Conservation (phyloP, 2,329 filamentous ascomycete species). For the Talaromyces atroroseus region DNA sequence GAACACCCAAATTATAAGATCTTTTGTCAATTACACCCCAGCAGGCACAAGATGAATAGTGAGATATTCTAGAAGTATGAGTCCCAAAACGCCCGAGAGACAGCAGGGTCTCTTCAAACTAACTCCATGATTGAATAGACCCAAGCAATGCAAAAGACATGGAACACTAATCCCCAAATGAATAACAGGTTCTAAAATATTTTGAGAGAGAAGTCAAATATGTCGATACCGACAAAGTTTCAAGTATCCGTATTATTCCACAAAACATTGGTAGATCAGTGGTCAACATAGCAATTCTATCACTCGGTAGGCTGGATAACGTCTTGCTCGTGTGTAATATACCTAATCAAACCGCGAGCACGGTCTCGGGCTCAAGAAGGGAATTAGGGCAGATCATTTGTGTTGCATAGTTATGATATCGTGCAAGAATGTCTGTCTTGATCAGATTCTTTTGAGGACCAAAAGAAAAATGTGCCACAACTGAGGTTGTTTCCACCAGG, state of each 20-base stretch:
- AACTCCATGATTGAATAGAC: neutral
- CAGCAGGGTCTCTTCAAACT: neutral
- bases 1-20: no score
- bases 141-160: neutral
- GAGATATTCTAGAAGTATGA: neutral
- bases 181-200: neutral
- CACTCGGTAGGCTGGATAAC: neutral
- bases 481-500: conserved; percentile 12
- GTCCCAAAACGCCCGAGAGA: neutral
- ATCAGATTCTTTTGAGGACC: conserved; percentile 12
- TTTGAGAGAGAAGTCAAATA: neutral
- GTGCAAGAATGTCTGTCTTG: conserved; percentile 12
- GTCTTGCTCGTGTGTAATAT: neutral
- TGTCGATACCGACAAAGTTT: neutral
- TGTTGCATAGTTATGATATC: conserved; percentile 12
- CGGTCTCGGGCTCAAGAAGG: conserved; percentile 6
- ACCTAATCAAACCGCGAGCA: neutral
- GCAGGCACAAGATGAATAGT: no score
- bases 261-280: neutral
- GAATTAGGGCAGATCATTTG: conserved; percentile 10
- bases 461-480: conserved; percentile 13
- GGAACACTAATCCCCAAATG: no score
- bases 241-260: neutral
- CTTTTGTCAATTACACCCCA: no score
- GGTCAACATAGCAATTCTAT: neutral